Percentiles rank a stretch among this genome's conserved stretches.
Conservation (phyloP, 495 filamentous ascomycete species). For the Pyrenopolyporus hunteri region DNA sequence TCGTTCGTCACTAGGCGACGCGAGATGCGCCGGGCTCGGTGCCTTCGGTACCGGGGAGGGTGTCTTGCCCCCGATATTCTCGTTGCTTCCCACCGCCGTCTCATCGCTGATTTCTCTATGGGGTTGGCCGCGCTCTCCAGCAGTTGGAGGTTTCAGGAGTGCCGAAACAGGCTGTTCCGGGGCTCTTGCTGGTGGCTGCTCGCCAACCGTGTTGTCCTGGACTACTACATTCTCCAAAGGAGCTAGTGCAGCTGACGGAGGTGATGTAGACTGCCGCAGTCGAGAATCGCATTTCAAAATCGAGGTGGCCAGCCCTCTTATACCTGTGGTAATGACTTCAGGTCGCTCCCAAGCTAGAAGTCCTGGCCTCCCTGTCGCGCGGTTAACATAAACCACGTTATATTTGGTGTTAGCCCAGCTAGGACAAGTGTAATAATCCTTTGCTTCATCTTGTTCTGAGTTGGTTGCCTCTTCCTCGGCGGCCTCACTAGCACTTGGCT, state of each 20-base stretch:
- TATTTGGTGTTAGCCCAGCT: slow-evolving; percentile 52
- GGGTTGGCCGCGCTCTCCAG: slow-evolving; percentile 17
- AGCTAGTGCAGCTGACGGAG: slow-evolving; percentile 6
- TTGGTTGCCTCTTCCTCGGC: slow-evolving; percentile 8
- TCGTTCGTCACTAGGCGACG: slow-evolving; percentile 11
- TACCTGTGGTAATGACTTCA: slow-evolving; percentile 48
- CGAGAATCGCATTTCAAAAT: slow-evolving; percentile 43
- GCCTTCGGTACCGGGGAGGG: slow-evolving; percentile 20
- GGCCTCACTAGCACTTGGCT: slow-evolving; percentile 6
- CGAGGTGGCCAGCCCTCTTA: slow-evolving; percentile 46
- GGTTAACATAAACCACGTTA: slow-evolving; percentile 48
- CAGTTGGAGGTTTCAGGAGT: slow-evolving; percentile 21
- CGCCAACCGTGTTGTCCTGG: slow-evolving; percentile 25
- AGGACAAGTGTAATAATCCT: slow-evolving; percentile 48
- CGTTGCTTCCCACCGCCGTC: slow-evolving; percentile 33
- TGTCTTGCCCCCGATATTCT: slow-evolving; percentile 15
- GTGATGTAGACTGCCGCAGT: slow-evolving; percentile 26
- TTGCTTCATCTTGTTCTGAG: slow-evolving; percentile 6
- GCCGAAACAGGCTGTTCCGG: slow-evolving; percentile 16
- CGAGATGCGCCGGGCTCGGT: slow-evolving; percentile 19
- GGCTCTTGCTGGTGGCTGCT: slow-evolving; percentile 32
- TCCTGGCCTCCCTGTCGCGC: slow-evolving; percentile 40
- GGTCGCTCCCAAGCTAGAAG: slow-evolving; percentile 52
- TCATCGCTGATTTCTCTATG: slow-evolving; percentile 34
- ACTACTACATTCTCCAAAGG: slow-evolving; percentile 45